Evolutionary conservation across 1,284 basidiomycete species (phyloP), one percentile per base, ranked within the genome.

Genomic region (Ganoderma multipileum): DNA sequence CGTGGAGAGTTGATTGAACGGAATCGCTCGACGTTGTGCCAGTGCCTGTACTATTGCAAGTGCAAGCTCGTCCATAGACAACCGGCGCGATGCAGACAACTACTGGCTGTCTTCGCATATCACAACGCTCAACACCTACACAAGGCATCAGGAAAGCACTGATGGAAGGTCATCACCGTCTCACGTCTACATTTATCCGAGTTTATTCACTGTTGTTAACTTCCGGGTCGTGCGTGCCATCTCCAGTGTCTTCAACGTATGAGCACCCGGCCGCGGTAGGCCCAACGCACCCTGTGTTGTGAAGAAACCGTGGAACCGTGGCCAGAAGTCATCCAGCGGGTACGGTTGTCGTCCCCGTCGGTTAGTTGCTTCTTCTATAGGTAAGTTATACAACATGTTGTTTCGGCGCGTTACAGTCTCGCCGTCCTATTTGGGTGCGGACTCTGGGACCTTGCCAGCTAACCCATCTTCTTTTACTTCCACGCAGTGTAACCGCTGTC

Each of bases 281-380:
- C 30, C 55, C n/a, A 36, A 4, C 33, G 20, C 33, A 36, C 30
- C 33, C 33, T 7, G 28, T 33, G 54, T 20, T 20, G 54, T 55
- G 26, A n/a, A 33, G 54, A 33, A 55, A 55, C 4, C 54, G 33
- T n/a, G 36, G 36, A 38, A 38, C 5, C 55, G 16, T n/a, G 33
- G 11, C 36, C 11, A 36, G 55, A 36, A 58, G 30, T 1, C 55
- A 11, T 23, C 33, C 55, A 16, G 55, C 55, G 52, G 52, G 28
- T 33, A 30, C 52, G 14, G 52, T 55, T 14, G 52, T 55, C 28
- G 50, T 55, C 30, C 28, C 55, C 11, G 33, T 38, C 55, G 33
- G 30, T 16, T 30, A n/a, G 11, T 38, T 58, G 55, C 55, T 58
- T 58, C 55, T 58, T 58, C 55, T 33, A 38, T 58, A 38, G 36